Evolutionary conservation across 2,329 filamentous ascomycete species (phyloP), one percentile per base, ranked within the genome.

Genomic region (Aureobasidium sp.): DNA sequence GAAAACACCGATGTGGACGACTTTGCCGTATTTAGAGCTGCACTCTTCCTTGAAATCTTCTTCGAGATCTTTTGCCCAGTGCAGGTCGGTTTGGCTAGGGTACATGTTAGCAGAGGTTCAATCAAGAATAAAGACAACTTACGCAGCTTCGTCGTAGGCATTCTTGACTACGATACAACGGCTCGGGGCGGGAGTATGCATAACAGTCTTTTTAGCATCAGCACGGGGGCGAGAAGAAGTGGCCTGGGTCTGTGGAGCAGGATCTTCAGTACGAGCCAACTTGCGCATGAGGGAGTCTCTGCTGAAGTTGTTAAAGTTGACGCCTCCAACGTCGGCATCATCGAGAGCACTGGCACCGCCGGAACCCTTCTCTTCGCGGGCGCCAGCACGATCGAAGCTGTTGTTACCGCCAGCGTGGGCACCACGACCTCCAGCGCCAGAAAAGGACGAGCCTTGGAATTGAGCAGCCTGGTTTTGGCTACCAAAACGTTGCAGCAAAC

Each of bases 271-370:
- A 82, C 94, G 88, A 73, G 94, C 92, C 77, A 99, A 89, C 79
- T 97, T 97, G 76, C 91, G 86, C 94, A 99, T 99, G 77, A 99
- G 87, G 73, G 92, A 90, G 80, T 97, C 91, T 78, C 94, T 90
- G 82, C 91, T 96, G 81, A 96, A 97, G 77, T 97, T 97, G 83
- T 91, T 96, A 88, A 97, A 97, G 79, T 97, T 97, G 77, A 99
- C 93, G 72, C 94, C 94, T 57, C 90, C 91, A 73, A 99, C 94
- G 75, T 99, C 94, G 65, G 92, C 96, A 73, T 99, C 94, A 77
- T 99, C 94, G 58, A 99, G 81, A 70, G 94, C 94, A 78, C 92
- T 96, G 54, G 93, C 93, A 69, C 91, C 91, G 64, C 90, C 89
- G 49, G 89, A 85, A 67, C 85, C 84, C 77, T 97, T 96, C 71